Evolutionary conservation across 805 yeast species (phyloP), one percentile per base, ranked within the genome.

Genomic region (Isabelozyma gotoi): DNA sequence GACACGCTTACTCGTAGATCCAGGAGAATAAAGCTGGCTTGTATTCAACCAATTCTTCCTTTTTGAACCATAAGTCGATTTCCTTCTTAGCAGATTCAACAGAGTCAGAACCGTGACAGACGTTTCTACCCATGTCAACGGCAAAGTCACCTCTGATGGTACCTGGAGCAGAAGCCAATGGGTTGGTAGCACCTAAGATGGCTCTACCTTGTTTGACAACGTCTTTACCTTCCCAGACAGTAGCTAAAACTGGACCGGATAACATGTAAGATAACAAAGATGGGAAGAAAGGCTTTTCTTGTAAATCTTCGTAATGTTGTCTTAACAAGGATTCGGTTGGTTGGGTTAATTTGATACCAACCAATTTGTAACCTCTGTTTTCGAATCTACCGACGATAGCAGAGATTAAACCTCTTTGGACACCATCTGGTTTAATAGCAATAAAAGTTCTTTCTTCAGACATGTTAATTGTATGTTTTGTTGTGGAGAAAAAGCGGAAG

Each of bases 181-280:
- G 99, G 88, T 94, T 92, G 74, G 99, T 94, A 61, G 99, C 98
- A 77, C 99, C 99, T 65, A 94, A 84, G 71, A 94, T 84, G 63
- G 80, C 84, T 79, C 99, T 87, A 73, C 99, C 99, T 74, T 88
- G 96, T 80, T 92, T 91, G 74, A 94, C 99, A 71, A 84, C 99
- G 67, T 94, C 97, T 81, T 91, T 94, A 76, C 99, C 99, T 78
- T 94, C 98, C 99, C 99, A 94, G 62, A 91, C 97, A 71, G 97
- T 94, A 62, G 99, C 99, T 63, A 92, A 83, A 60, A 94, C 86
- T 69, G 99, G 99, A 62, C 99, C 99, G 57, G 97, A 89, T 69
- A 81, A 78, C 99, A 94, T 95, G 88, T 91, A 91, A 55, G 89
- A 79, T 68, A 88, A 81, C 74, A 94, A 82, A 53, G 96, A 88